phyloP scores from a whole-genome alignment of 345 rosid genomes.

The Nephelium lappaceum region DNA sequence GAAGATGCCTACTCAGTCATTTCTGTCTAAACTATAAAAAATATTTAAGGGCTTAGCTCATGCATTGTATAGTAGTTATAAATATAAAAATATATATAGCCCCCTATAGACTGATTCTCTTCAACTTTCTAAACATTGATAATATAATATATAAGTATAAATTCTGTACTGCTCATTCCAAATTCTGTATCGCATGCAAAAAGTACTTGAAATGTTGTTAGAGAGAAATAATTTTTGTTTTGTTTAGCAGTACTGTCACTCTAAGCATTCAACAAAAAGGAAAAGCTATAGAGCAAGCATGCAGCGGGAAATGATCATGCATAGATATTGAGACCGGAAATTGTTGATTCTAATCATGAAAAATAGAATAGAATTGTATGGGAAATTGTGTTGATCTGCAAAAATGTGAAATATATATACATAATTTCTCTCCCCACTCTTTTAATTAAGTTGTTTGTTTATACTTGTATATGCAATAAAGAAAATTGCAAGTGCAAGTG shows the following conservation, averaged over 20 bases:
- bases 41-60: constrained; percentile 29
- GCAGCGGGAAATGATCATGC: neutral
- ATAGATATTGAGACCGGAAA: neutral
- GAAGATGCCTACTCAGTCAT: constrained; percentile 43
- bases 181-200: constrained; percentile 8
- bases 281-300: neutral
- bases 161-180: constrained; percentile 8
- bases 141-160: neutral
- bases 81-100: neutral
- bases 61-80: constrained; percentile 29
- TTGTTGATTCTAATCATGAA: neutral
- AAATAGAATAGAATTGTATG: neutral
- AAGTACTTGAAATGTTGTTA: neutral
- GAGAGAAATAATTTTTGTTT: neutral
- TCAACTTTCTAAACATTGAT: neutral
- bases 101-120: constrained; percentile 35
- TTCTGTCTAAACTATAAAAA: constrained; percentile 26
- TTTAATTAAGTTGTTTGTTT: neutral
- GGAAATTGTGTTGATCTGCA: neutral
- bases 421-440: too few species aligned
- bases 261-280: neutral
- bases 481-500: too few species aligned
- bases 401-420: neutral
- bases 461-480: neutral
- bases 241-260: neutral